A percentile compares a stretch with the other conserved stretches of the same genome.
Evolutionary conservation across 2,329 filamentous ascomycete species (phyloP).

Genomic region (Neospermospora avenae): DNA sequence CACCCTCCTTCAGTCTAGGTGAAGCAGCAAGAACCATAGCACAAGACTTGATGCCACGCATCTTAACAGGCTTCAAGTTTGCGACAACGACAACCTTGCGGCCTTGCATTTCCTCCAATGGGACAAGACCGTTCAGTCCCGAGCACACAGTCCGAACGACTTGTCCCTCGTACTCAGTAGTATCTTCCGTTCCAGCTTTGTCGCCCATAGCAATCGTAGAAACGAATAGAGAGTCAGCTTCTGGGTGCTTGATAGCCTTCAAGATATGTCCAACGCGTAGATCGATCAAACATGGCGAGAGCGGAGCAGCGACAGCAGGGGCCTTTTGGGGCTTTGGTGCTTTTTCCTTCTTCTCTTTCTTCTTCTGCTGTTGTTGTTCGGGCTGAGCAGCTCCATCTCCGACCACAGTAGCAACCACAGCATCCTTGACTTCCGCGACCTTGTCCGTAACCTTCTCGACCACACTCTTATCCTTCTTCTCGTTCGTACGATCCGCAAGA

Average conservation of each 20-base stretch:
- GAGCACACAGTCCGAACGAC: conserved; percentile 95
- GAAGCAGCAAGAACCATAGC: conserved; percentile 97
- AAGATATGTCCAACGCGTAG: conserved; percentile 96
- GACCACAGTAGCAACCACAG: conserved; percentile 36
- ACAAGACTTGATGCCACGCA: conserved; percentile 79
- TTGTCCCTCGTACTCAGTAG: conserved; percentile 86
- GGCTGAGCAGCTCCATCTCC: conserved; percentile 18
- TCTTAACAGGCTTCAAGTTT: conserved; percentile 98
- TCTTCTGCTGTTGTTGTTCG: conserved; percentile 52
- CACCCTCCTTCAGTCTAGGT: conserved; percentile 76
- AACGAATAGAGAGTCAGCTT: conserved; percentile 93
- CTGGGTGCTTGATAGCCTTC: conserved; percentile 91
- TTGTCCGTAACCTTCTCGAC: conserved; percentile 48
- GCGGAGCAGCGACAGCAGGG: conserved; percentile 66
- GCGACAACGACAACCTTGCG: conserved; percentile 94
- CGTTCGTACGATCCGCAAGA: conserved; percentile 60
- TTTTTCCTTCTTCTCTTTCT: conserved; percentile 92
- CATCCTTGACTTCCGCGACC: conserved; percentile 40
- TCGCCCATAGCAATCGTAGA: conserved; percentile 95
- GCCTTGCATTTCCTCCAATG: conserved; percentile 93
- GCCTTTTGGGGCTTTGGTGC: conserved; percentile 70
- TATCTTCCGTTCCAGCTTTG: conserved; percentile 79
- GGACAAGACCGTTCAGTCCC: conserved; percentile 87
- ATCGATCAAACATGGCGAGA: conserved; percentile 85
- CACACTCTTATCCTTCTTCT: conserved; percentile 47